Evolutionary conservation across 2,329 filamentous ascomycete genomes (phyloP).

Genomic region (Diplodia mutila): DNA sequence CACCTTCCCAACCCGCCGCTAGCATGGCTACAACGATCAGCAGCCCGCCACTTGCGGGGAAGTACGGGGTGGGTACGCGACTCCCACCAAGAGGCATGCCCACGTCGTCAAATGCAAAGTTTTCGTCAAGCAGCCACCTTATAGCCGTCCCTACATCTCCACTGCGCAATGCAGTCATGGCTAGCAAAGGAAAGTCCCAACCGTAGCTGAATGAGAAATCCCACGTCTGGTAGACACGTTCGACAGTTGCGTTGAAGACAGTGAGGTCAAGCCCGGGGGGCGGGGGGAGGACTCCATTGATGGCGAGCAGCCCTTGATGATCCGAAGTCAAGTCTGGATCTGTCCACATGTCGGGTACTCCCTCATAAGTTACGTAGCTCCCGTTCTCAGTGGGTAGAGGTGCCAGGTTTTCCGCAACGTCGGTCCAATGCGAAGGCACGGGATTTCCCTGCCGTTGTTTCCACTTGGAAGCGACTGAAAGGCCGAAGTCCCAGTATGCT

Average conservation of each 20-base stretch:
- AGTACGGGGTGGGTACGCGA: conserved; percentile 61
- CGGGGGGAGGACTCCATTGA: conserved; percentile 39
- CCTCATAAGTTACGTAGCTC: conserved; percentile 61
- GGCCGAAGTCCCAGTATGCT: conserved; percentile 65
- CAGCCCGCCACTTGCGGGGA: conserved; percentile 56
- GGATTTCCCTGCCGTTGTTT: conserved; percentile 52
- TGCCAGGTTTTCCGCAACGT: conserved; percentile 57
- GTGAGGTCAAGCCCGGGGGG: conserved; percentile 35
- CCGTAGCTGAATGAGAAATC: conserved; percentile 42
- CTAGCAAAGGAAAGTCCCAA: conserved; percentile 42
- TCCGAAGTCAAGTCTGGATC: conserved; percentile 36
- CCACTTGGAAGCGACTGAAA: conserved; percentile 59
- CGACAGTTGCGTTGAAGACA: conserved; percentile 37
- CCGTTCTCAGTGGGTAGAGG: conserved; percentile 55
- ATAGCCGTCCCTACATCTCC: conserved; percentile 39
- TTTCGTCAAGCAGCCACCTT: conserved; percentile 51
- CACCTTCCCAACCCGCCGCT: conserved; percentile 60
- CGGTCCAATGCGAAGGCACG: conserved; percentile 52
- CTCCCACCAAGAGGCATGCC: conserved; percentile 59
- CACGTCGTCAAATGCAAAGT: conserved; percentile 60
- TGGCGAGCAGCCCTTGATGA: conserved; percentile 38
- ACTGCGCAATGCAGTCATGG: conserved; percentile 36
- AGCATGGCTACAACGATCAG: conserved; percentile 61
- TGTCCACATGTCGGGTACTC: conserved; percentile 45
- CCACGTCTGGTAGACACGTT: conserved; percentile 39